phyloP scores from a whole-genome alignment of 495 filamentous ascomycete genomes.

The Bacidia gigantensis region DNA sequence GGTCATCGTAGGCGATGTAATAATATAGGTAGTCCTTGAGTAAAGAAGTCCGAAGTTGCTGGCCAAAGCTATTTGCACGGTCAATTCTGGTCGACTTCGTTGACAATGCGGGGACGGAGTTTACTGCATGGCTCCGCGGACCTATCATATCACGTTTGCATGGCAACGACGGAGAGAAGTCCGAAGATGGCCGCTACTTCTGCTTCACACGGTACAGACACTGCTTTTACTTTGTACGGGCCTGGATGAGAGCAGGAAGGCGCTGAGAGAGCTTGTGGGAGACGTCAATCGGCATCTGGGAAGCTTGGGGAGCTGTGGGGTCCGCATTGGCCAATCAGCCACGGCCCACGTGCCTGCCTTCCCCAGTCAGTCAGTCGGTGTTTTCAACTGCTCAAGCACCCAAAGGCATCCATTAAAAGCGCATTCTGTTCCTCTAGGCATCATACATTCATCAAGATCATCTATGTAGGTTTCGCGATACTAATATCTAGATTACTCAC shows the following conservation, averaged over 20 bases:
- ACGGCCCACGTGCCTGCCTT: not conserved
- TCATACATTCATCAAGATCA: not conserved
- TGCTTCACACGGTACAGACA: too few relatives aligned
- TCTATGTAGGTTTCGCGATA: slow-evolving; percentile 41
- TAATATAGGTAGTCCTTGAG: slow-evolving; percentile 92
- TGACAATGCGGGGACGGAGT: not conserved
- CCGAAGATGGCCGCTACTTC: too few relatives aligned
- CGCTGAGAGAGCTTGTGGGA: too few relatives aligned
- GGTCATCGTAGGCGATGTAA: slow-evolving; percentile 92
- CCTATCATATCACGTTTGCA: not conserved
- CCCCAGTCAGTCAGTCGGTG: too few relatives aligned
- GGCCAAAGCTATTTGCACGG: slow-evolving; percentile 69
- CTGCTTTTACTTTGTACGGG: too few relatives aligned
- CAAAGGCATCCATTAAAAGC: too few relatives aligned
- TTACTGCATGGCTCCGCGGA: not conserved
- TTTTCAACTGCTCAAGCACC: too few relatives aligned
- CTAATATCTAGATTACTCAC: slow-evolving; percentile 64
- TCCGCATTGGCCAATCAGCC: not conserved
- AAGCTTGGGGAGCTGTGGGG: not conserved
- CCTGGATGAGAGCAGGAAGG: too few relatives aligned
- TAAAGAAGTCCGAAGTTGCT: slow-evolving; percentile 83
- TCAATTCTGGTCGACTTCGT: not conserved
- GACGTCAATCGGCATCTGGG: too few relatives aligned
- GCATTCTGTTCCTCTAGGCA: too few relatives aligned
- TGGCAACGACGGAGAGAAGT: not conserved